A percentile compares a stretch with the other conserved stretches of the same genome.
Evolutionary conservation across 1,139 yeast species (phyloP).

Genomic region (Scheffersomyces segobiensis): DNA sequence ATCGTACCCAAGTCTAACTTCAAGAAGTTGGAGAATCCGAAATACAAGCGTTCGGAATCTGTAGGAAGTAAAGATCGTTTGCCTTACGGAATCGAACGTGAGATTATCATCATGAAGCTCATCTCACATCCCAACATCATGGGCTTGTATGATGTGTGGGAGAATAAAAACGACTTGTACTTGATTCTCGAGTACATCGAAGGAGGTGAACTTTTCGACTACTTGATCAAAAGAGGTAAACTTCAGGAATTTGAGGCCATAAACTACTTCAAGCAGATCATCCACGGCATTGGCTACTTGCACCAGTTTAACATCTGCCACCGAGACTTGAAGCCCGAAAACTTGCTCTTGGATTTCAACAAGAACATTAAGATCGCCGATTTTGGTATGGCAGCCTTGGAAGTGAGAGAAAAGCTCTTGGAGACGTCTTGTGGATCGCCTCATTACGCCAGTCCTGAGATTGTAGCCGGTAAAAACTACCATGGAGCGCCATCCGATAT

Average conservation of each 20-base stretch:
- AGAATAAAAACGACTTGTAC: constrained; percentile 88
- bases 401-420: constrained; percentile 76
- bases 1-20: constrained; percentile 83
- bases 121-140: constrained; percentile 91
- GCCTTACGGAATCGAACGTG: constrained; percentile 95
- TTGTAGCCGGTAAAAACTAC: constrained; percentile 89
- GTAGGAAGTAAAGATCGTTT: constrained; percentile 49
- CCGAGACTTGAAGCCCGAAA: constrained; percentile 95
- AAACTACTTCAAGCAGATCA: constrained; percentile 86
- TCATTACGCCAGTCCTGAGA: constrained; percentile 97
- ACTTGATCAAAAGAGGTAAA: constrained; percentile 83
- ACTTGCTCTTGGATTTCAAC: constrained; percentile 80
- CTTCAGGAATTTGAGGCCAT: constrained; percentile 89
- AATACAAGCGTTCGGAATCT: constrained; percentile 32
- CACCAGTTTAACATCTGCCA: constrained; percentile 94
- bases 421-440: constrained; percentile 99
- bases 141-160: constrained; percentile 99
- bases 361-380: constrained; percentile 95
- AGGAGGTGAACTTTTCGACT: constrained; percentile 95
- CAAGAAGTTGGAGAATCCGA: constrained; percentile 56
- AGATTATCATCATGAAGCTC: constrained; percentile 88
- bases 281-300: constrained; percentile 88
- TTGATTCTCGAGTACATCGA: constrained; percentile 93
- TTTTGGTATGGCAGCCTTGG: constrained; percentile 99
- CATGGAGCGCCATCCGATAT: constrained; percentile 98